Evolutionary conservation across 805 yeast genomes (phyloP).

Genomic region (Lipomyces orientalis): DNA sequence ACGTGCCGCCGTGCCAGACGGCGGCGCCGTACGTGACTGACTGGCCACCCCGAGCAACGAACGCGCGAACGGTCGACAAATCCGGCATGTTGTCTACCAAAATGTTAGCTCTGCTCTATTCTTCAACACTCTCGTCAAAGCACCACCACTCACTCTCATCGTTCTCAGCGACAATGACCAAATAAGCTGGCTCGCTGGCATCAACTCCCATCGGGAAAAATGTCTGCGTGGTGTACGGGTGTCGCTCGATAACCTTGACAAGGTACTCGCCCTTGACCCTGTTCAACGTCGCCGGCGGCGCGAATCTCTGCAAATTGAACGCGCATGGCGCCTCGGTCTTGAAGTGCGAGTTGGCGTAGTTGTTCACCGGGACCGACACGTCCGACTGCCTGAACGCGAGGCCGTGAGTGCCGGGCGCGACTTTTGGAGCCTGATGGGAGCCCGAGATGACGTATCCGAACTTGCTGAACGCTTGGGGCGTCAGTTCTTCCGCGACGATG

Average conservation of each 20-base stretch:
- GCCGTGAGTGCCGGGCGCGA: constrained; percentile 79
- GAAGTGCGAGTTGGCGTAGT: constrained; percentile 55
- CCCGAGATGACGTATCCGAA: constrained; percentile 84
- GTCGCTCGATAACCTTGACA: constrained; percentile 80
- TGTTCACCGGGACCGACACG: constrained; percentile 69
- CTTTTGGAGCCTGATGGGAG: constrained; percentile 64
- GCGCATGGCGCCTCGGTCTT: constrained; percentile 61
- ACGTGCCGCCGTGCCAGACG: constrained; percentile 31
- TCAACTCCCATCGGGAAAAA: constrained; percentile 86
- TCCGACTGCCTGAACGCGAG: constrained; percentile 77
- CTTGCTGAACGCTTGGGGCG: constrained; percentile 67
- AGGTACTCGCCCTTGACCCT: constrained; percentile 48
- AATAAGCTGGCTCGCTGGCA: constrained; percentile 58
- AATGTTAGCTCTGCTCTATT: constrained; percentile 46
- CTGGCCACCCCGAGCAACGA: constrained; percentile 78
- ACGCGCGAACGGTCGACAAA: constrained; percentile 63
- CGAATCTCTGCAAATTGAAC: constrained; percentile 83
- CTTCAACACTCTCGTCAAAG: constrained; percentile 43
- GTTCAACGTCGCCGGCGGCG: constrained; percentile 63
- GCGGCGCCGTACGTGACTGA: constrained; percentile 64
- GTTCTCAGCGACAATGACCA: constrained; percentile 79
- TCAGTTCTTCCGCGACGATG: constrained; percentile 60
- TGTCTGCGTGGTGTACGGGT: constrained; percentile 87
- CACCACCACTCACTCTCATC: constrained; percentile 47
- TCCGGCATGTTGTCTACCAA: constrained; percentile 61